Conservation (phyloP, 2,329 filamentous ascomycete genomes). For the Dactylellina haptotyla region DNA sequence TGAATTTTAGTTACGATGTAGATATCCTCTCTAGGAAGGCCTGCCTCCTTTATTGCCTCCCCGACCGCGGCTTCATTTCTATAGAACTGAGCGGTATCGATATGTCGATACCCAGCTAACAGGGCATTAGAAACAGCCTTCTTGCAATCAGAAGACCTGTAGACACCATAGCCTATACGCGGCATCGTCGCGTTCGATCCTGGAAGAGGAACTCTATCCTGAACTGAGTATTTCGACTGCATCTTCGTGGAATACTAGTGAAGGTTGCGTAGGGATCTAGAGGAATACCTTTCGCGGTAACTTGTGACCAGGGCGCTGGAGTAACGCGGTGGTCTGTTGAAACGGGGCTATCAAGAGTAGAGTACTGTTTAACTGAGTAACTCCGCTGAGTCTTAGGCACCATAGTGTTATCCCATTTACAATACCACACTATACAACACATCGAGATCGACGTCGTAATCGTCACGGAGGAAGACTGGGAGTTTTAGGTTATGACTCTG, state of each 20-base stretch:
- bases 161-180: conserved; percentile 77
- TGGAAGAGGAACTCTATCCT: conserved; percentile 31
- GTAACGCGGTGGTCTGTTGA: too few relatives aligned
- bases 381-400: conserved; percentile 2
- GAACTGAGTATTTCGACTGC: conserved; percentile 7
- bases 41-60: conserved; percentile 69
- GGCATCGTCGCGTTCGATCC: conserved; percentile 65
- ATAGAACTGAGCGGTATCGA: conserved; percentile 77
- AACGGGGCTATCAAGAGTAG: too few relatives aligned
- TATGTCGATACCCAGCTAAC: conserved; percentile 70
- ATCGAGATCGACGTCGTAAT: not conserved
- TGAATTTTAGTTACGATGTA: conserved; percentile 79
- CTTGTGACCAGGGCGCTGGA: too few relatives aligned
- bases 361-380: too few relatives aligned
- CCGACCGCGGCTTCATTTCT: conserved; percentile 75
- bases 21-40: conserved; percentile 69
- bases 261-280: not conserved
- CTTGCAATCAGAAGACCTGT: conserved; percentile 70
- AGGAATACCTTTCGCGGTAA: too few relatives aligned
- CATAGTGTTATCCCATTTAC: too few relatives aligned
- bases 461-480: too few relatives aligned
- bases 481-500: not conserved
- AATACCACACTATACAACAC: conserved; percentile 40
- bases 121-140: conserved; percentile 70
- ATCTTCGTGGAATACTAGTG: conserved; percentile 4